Evolutionary conservation across 2,329 filamentous ascomycete genomes (phyloP).

Genomic region (Zymoseptoria tritici): DNA sequence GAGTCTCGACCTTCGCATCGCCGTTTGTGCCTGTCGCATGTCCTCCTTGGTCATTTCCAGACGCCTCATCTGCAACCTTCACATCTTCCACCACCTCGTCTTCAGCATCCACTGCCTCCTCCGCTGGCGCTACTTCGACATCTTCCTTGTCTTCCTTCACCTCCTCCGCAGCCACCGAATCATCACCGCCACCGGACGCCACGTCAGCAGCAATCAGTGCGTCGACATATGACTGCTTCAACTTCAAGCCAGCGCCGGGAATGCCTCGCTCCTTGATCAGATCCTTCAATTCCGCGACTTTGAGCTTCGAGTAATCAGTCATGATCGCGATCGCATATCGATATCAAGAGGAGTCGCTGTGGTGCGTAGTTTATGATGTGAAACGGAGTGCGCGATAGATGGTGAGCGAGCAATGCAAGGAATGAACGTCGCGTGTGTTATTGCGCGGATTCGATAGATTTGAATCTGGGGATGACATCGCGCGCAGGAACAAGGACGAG

Average conservation of each 20-base stretch:
- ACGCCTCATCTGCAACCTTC: slow-evolving; percentile 1
- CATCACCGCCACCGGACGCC: slow-evolving; percentile 11
- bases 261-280: slow-evolving; percentile 42
- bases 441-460: background rate
- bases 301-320: slow-evolving; percentile 40
- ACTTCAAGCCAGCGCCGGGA: slow-evolving; percentile 38
- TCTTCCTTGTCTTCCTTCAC: slow-evolving; percentile 12
- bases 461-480: background rate
- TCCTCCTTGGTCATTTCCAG: background rate
- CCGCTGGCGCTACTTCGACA: slow-evolving; percentile 5
- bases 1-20: background rate
- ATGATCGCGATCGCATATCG: slow-evolving; percentile 9
- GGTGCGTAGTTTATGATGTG: background rate
- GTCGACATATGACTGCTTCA: slow-evolving; percentile 43
- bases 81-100: slow-evolving; percentile 3
- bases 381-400: background rate
- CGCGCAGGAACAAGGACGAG: background rate
- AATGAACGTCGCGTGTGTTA: background rate
- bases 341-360: background rate
- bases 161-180: slow-evolving; percentile 2
- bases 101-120: slow-evolving; percentile 10
- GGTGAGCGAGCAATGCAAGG: background rate
- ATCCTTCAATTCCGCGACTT: slow-evolving; percentile 40
- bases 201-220: slow-evolving; percentile 34
- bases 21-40: background rate